Base-by-base conservation (phyloP, 306 rosid genomes). In the Pyrus communis region DNA sequence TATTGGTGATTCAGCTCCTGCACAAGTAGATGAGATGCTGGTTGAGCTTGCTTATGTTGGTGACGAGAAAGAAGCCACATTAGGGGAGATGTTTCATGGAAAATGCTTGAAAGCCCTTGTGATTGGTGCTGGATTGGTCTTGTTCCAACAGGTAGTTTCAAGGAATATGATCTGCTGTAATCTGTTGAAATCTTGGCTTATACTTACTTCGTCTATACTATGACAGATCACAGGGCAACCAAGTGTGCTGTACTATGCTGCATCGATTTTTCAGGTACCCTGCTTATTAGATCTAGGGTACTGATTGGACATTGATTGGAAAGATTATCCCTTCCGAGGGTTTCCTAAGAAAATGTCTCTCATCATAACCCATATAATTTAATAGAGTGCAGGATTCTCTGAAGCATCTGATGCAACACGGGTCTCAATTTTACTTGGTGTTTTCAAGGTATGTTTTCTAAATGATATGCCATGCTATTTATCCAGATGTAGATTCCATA, bases 191-290 rank as follows among this genome's bases (percentile, higher is more conserved):
- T 45, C 52, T 72, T 82, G 80, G 73, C 88, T 84, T 72, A 85
- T 81, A 71, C 57, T 67, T 51, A 52, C 51, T 52, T 81, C 9
- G 15, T 49, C 62, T 75, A 75, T 52, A 75, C 52, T 79, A 45
- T 84, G 85, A 69, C 97, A 94, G 98, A 92, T 96, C 80, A 96
- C 99, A 33, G 98, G 99, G 68, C 99, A 96, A 82, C 99, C 99
- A 43, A 96, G 99, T 77, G 99, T 96, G 80, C 88, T 96, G 25
- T 96, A 96, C 86, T 96, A 96, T 85, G 98, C 99, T 66, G 85
- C 89, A 70, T 83, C 99, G 21, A 92, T 96, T 86, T 87, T 96
- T 76, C 92, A 91, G 99, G 97, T 96, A 88, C 61, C 70, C 46
- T 78, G 38, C 74, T 83, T 79, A 69, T 77, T 80, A 49, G 71